phyloP scores from a whole-genome alignment of 2,329 filamentous ascomycete genomes.

The Aspergillus novofumigatus region DNA sequence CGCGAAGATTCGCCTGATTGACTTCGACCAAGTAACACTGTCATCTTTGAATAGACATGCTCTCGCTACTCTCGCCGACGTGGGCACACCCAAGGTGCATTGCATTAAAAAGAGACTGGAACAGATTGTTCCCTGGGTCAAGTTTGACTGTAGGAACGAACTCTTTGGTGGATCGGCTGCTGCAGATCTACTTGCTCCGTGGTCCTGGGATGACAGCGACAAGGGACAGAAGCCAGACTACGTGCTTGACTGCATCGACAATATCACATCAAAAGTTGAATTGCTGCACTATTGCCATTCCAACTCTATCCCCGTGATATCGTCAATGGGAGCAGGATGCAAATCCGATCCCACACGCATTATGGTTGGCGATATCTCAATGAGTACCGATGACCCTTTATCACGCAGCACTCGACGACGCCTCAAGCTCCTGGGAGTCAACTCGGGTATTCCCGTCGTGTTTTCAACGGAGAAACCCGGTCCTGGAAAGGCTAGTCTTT shows the following conservation, averaged over 20 bases:
- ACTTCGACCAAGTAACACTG: conserved; percentile 96
- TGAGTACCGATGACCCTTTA: conserved; percentile 81
- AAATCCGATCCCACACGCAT: conserved; percentile 84
- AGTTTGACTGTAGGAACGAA: conserved; percentile 80
- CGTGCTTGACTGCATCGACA: conserved; percentile 97
- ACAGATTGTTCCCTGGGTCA: conserved; percentile 86
- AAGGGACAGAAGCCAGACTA: conserved; percentile 64
- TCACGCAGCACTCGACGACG: conserved; percentile 78
- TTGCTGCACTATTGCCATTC: conserved; percentile 83
- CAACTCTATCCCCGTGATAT: conserved; percentile 75
- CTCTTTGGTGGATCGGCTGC: conserved; percentile 71
- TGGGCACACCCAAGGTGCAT: conserved; percentile 86
- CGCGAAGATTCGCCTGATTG: conserved; percentile 79
- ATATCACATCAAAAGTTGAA: conserved; percentile 94
- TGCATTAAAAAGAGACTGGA: conserved; percentile 75
- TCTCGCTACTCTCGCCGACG: conserved; percentile 87
- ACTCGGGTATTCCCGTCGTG: conserved; percentile 81
- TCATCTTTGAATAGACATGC: conserved; percentile 95
- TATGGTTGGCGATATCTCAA: conserved; percentile 84
- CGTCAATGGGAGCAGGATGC: conserved; percentile 92
- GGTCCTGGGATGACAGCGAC: conserved; percentile 49
- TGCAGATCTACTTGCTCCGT: conserved; percentile 61
- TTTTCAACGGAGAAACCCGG: conserved; percentile 88
- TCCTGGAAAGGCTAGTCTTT: conserved; percentile 82
- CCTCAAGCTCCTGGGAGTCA: conserved; percentile 72